These are phyloP conservation scores for Mycena galericulata DNA, from an alignment of 768 basidiomycete species.

Conservation along the genomic window DNA sequence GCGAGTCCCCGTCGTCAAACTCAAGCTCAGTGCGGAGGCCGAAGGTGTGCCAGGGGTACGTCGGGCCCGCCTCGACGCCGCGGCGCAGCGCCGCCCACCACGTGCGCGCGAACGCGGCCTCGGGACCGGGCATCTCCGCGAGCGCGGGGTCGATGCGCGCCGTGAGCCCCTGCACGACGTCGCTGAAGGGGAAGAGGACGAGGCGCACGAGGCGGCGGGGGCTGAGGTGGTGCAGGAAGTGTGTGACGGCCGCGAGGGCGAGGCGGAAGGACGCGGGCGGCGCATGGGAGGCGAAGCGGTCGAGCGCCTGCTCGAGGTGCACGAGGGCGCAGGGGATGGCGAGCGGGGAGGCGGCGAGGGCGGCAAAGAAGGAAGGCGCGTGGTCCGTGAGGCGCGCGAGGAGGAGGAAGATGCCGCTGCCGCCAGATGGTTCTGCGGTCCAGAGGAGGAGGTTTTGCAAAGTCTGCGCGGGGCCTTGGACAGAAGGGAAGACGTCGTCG, in stretches of 20 bases:
- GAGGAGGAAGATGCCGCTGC: constrained; percentile 23
- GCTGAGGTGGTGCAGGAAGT: constrained; percentile 16
- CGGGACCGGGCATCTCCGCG: constrained; percentile 10
- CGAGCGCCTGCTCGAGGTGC: constrained; percentile 19
- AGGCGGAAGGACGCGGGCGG: constrained; percentile 21
- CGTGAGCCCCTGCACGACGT: not conserved
- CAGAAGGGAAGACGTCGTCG: constrained; percentile 11
- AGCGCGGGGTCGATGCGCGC: constrained; percentile 9
- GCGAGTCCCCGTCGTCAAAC: not conserved
- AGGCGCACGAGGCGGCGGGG: constrained; percentile 7
- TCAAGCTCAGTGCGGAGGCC: not conserved
- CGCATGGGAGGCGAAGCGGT: not conserved
- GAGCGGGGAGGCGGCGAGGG: not conserved
- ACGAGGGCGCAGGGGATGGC: constrained; percentile 16
- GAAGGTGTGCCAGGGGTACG: constrained; percentile 8
- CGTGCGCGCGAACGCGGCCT: constrained; percentile 11
- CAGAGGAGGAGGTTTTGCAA: constrained; percentile 16
- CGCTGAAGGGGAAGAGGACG: constrained; percentile 7
- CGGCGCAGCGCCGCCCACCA: constrained; percentile 4
- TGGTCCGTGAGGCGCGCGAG: constrained; percentile 18
- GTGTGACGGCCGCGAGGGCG: constrained; percentile 10
- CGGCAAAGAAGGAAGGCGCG: not conserved
- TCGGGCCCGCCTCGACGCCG: constrained; percentile 3
- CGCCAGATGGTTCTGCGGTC: constrained; percentile 10
- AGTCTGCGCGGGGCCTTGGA: not conserved